Evolutionary conservation across 73 alveolate genomes (phyloP), one percentile per base, ranked within the genome.

Genomic region (Urostyla sp.): DNA sequence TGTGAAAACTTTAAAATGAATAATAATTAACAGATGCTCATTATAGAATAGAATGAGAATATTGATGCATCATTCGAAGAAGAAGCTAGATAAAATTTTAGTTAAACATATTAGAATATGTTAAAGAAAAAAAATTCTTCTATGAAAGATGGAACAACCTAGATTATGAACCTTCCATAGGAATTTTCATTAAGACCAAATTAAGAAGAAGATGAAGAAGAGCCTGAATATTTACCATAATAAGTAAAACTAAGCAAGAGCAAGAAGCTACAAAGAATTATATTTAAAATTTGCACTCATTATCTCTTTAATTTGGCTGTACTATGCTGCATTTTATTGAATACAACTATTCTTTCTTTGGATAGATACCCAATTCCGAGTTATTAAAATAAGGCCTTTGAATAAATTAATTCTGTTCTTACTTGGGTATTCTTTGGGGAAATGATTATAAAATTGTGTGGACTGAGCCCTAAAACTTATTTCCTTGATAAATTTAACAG

Each of bases 321-420:
- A 40, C 15, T 40, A 40, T 11, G 20, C 52, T 40, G 20, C 20
- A 40, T 40, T 16, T n/a, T 69, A 1, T 1, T 49, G 36, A 80
- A 80, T 56, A 67, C 80, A 1, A 56, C 35, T 11, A 38, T 31
- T 27, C 24, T 80, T 37, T 15, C 78, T 0, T 28, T 80, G 2
- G 90, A 80, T 49, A 30, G 67, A 2, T 67, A 80, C 59, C 90
- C 90, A 0, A 1, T 51, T 66, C 16, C 11, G 60, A 40, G 10
- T 51, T 24, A 30, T 66, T 4, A 61, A 66, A 30, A 36, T 66
- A 3, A n/a, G n/a, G n/a, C n/a, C n/a, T n/a, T n/a, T n/a, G n/a
- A n/a, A n/a, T n/a, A n/a, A n/a, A n/a, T n/a, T n/a, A n/a, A n/a
- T n/a, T n/a, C n/a, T n/a, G 21, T 49, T 7, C 60, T 49, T 4